Percentiles rank a stretch among this genome's conserved stretches.
Conservation (phyloP, 129 eudicot species). For the Chrysanthemum seticuspe region DNA sequence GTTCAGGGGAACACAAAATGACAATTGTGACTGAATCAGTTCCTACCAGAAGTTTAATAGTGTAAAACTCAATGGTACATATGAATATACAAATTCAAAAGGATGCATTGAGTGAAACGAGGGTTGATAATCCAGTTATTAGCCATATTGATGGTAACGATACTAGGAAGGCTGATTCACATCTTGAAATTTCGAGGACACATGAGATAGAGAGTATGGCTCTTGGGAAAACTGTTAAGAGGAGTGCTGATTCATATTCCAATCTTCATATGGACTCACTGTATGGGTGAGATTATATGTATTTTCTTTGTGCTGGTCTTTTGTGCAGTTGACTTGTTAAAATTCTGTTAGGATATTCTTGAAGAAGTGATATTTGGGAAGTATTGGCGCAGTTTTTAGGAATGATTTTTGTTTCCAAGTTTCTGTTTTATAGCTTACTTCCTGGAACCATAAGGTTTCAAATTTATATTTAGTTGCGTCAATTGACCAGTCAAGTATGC, state of each 20-base stretch:
- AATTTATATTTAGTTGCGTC: too few species aligned
- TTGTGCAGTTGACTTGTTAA: too few species aligned
- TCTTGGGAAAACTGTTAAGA: slow-evolving; percentile 24
- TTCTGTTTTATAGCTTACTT: too few species aligned
- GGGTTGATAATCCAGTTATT: slow-evolving; percentile 25
- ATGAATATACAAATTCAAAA: slow-evolving; percentile 31
- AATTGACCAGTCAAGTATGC: too few species aligned
- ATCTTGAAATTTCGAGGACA: slow-evolving; percentile 24
- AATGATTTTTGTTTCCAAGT: too few species aligned
- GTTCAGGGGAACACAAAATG: slow-evolving; percentile 28
- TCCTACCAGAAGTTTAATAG: slow-evolving; percentile 10
- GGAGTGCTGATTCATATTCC: background rate
- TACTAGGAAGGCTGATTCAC: slow-evolving; percentile 32
- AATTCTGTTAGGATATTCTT: too few species aligned
- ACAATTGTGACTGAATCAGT: slow-evolving; percentile 15
- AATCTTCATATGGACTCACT: too few species aligned
- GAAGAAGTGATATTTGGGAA: too few species aligned
- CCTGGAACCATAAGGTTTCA: too few species aligned
- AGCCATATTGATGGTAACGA: slow-evolving; percentile 28
- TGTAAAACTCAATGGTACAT: slow-evolving; percentile 26
- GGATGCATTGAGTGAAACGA: slow-evolving; percentile 31
- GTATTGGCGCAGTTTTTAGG: too few species aligned
- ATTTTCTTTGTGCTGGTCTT: too few species aligned
- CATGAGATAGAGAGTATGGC: slow-evolving; percentile 22
- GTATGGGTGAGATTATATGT: too few species aligned